phyloP scores from a whole-genome alignment of 2,329 filamentous ascomycete genomes.

The Aspergillus felis region DNA sequence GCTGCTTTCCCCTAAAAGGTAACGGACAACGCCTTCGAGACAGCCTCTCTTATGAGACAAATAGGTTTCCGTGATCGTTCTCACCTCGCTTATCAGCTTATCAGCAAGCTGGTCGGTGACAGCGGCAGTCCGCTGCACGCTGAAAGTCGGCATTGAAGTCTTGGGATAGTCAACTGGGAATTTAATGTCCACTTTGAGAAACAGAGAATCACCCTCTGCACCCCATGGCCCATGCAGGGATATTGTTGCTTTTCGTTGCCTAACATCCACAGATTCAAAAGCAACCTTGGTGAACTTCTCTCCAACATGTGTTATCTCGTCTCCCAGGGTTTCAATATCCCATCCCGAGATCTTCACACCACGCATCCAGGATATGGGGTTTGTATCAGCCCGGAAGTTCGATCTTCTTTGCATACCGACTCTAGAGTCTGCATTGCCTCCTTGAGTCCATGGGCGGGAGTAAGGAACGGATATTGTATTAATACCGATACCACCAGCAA shows the following conservation, averaged over 20 bases:
- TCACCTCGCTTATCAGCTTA: slow-evolving; percentile 49
- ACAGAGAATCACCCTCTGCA: slow-evolving; percentile 47
- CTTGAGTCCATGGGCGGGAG: slow-evolving; percentile 45
- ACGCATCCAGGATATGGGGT: slow-evolving; percentile 62
- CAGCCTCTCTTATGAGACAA: slow-evolving; percentile 52
- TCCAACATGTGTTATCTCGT: slow-evolving; percentile 59
- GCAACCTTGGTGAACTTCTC: slow-evolving; percentile 58
- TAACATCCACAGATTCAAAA: slow-evolving; percentile 57
- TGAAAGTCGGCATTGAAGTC: slow-evolving; percentile 48
- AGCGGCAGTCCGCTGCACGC: slow-evolving; percentile 55
- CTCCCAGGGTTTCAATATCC: slow-evolving; percentile 54
- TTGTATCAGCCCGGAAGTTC: slow-evolving; percentile 47
- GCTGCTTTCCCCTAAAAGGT: slow-evolving; percentile 56
- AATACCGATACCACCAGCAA: slow-evolving; percentile 36
- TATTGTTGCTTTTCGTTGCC: slow-evolving; percentile 51
- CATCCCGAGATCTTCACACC: slow-evolving; percentile 57
- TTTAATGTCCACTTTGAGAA: slow-evolving; percentile 54
- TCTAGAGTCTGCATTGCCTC: slow-evolving; percentile 46
- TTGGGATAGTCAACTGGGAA: slow-evolving; percentile 57
- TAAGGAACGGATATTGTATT: slow-evolving; percentile 51
- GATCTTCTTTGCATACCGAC: slow-evolving; percentile 48
- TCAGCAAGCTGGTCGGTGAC: slow-evolving; percentile 50
- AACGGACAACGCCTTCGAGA: slow-evolving; percentile 59
- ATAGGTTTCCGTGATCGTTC: slow-evolving; percentile 53
- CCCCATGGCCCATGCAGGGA: slow-evolving; percentile 61